Evolutionary conservation across 2,329 filamentous ascomycete species (phyloP), one percentile per base, ranked within the genome.

Genomic region (Cladosporium sp.): DNA sequence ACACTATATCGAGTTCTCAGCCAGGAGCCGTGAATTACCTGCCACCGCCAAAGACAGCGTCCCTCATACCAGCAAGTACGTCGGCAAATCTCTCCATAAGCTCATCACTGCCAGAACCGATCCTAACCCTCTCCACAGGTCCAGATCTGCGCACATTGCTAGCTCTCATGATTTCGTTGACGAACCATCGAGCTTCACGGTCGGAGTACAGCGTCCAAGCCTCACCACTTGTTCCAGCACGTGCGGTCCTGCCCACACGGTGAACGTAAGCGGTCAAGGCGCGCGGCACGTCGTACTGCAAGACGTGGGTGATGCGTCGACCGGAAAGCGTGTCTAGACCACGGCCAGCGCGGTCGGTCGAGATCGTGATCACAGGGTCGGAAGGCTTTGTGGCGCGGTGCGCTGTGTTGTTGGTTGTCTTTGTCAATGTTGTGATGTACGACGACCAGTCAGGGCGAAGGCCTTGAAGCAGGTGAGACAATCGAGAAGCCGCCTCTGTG

Each of bases 221-320:
- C 50, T 85, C 81, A 1, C 93, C 93, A 1, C 76, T 65, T 57
- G 85, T 84, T 1, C 89, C 91, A 0, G 90, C 94, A 71, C 92
- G 83, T 0, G 93, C 93, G 0, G 93, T 97, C 59, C 94, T 86
- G 38, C 94, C 93, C 1, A 97, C 91, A 40, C 94, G 88, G 72
- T 97, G 94, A 4, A 97, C 86, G 67, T 97, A 97, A 22, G 86
- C 88, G 5, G 88, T 88, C 36, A 92, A 78, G 68, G 88, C 92
- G 4, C 85, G 82, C 0, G 93, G 93, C 54, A 97, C 82, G 72
- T 97, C 93, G 78, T 97, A 97, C 76, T 96, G 97, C 74, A 97
- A 80, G 49, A 97, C 91, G 69, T 96, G 89, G 37, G 87, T 86
- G 49, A 97, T 82, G 49, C 84, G 82, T 0, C 85, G 84, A 6